phyloP scores from a whole-genome alignment of 352 stramenopile genomes.

The Pythium dissimile region DNA sequence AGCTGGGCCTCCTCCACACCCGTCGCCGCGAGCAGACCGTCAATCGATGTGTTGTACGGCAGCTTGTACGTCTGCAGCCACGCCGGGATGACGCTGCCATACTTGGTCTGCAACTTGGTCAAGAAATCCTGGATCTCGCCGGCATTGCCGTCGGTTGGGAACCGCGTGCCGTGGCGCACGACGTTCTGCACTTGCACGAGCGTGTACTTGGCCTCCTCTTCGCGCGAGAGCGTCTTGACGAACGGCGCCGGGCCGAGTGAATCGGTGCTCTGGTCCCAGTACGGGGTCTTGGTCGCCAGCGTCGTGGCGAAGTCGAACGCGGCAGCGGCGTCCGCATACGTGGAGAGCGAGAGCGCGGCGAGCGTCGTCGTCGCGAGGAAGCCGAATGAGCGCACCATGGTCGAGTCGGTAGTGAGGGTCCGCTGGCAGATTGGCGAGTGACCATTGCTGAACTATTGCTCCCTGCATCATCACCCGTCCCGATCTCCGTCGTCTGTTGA shows the following conservation, averaged over 20 bases:
- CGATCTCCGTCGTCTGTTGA: too few species aligned
- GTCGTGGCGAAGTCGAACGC: conserved; percentile 18
- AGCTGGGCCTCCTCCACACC: conserved; percentile 19
- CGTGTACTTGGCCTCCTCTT: conserved; percentile 12
- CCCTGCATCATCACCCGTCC: not conserved
- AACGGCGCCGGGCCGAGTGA: not conserved
- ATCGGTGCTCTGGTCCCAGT: conserved; percentile 22
- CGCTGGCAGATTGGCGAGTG: not conserved
- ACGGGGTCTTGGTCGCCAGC: conserved; percentile 22
- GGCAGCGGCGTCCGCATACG: not conserved
- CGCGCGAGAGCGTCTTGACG: not conserved
- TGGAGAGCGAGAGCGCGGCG: not conserved
- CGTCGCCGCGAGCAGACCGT: conserved; percentile 35
- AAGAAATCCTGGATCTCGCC: conserved; percentile 46
- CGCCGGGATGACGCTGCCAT: conserved; percentile 28
- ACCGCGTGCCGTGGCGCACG: conserved; percentile 29
- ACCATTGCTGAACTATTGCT: not conserved
- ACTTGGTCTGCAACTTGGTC: conserved; percentile 32
- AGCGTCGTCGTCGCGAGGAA: not conserved
- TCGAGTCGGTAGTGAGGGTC: not conserved
- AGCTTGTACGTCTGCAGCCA: conserved; percentile 68
- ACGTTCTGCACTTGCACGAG: conserved; percentile 24
- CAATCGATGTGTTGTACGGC: conserved; percentile 56
- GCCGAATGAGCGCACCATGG: not conserved
- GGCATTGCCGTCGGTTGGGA: conserved; percentile 51